Evolutionary conservation across 2,329 filamentous ascomycete species (phyloP), one percentile per base, ranked within the genome.

Genomic region (Chaetothyriales sp.): DNA sequence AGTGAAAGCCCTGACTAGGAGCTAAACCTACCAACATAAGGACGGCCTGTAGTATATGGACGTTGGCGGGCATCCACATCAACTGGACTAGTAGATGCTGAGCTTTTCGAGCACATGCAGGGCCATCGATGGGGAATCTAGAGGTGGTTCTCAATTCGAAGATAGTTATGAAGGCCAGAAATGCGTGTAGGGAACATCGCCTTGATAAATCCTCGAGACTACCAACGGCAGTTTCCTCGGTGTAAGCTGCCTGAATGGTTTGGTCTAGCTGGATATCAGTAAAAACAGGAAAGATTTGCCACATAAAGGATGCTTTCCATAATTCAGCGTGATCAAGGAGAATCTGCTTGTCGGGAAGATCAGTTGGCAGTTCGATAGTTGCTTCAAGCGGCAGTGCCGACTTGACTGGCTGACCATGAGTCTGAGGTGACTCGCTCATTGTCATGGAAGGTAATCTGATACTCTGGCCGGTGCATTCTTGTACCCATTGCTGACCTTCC

Each of bases 401-500:
- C 9, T 15, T 10, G 10, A 10, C 33, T 40, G 33, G 33, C 33
- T 33, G 29, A 9, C 8, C 10, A 13, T 33, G 29, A 33, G 33
- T 40, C 15, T 40, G 33, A 15, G 33, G 10, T 15, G 33, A 15
- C 13, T 40, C 33, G 15, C 13, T 40, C 5, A 13, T 40, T 40
- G 13, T 40, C 33, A 40, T 40, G 33, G 33, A 40, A 4, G 33
- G 33, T 10, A 40, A 40, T 40, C 33, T 40, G 33, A 40, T 40
- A 40, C 33, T 9, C 33, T 40, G 33, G 33, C 33, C 33, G 13
- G 33, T 40, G 10, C 33, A 40, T 15, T 40, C 33, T 15, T 40
- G 64, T 33, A 78, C 71, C 73, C 73, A 77, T 57, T 71, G 60
- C 49, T 68, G 69, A 5, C 75, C 74, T 13, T 72, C 66, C 0